Evolutionary conservation across 805 yeast species (phyloP), one percentile per base, ranked within the genome.

Genomic region (Metschnikowia rubicola): DNA sequence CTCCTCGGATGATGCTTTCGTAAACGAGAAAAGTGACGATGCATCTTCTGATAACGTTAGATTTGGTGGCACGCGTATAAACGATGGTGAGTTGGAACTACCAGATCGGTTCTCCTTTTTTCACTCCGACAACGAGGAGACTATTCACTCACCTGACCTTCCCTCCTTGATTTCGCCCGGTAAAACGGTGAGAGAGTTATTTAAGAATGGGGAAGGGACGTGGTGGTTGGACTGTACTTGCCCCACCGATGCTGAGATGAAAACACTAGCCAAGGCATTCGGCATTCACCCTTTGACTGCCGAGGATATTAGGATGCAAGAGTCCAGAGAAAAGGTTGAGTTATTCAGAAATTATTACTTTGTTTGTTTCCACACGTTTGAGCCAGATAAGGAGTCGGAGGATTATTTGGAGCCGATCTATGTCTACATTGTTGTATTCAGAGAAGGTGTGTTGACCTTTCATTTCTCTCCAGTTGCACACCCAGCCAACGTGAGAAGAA

Each of bases 221-320:
- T 91, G 98, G 98, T 92, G 97, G 97, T 71, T 94, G 37, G 97
- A 94, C 65, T 90, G 97, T 63, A 74, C 82, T 36, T 86, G 96
- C 61, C 98, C 99, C 6, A 88, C 97, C 0, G 98, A 92, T 62
- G 83, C 83, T 17, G 99, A 94, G 68, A 89, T 94, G 96, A 86
- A 86, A 62, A 83, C 88, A 58, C 65, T 94, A 35, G 85, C 97
- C 9, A 91, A 91, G 59, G 94, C 97, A 0, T 92, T 92, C 66
- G 96, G 97, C 9, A 88, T 92, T 68, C 99, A 92, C 73, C 99
- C 99, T 30, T 82, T 92, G 74, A 92, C 99, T 0, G 90, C 97
- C 1, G 99, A 92, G 70, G 99, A 92, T 82, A 91, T 92, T 54
- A 75, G 96, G 47, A 87, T 89, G 81, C 96, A 91, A 70, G 99